Conservation (phyloP, 2,329 filamentous ascomycete genomes). For the Diplodia intermedia region DNA sequence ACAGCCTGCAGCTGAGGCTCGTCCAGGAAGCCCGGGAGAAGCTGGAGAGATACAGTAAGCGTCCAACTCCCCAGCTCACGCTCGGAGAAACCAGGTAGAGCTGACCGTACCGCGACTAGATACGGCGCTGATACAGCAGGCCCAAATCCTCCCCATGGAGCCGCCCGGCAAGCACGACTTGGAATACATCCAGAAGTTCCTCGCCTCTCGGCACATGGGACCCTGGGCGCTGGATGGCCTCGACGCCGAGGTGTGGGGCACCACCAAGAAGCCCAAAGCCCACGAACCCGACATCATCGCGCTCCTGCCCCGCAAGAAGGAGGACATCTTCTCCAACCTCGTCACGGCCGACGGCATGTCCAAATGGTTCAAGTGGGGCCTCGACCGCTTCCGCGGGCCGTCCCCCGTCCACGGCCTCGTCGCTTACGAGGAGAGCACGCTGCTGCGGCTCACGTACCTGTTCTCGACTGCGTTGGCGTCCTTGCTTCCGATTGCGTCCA, state of each 20-base stretch:
- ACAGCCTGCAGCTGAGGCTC: not conserved
- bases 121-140: conserved; percentile 31
- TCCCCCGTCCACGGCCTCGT: not conserved
- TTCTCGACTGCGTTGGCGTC: not conserved
- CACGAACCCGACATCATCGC: not conserved
- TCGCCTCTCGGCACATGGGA: conserved; percentile 23
- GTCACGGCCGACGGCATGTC: not conserved
- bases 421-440: not conserved
- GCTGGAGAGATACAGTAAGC: conserved; percentile 16
- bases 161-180: conserved; percentile 33
- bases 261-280: not conserved
- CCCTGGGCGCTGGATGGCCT: not conserved
- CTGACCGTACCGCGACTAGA: not conserved
- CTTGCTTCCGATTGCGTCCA: conserved; percentile 1
- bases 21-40: not conserved
- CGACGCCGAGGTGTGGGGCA: not conserved
- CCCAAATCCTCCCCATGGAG: conserved; percentile 18
- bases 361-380: not conserved
- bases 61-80: not conserved
- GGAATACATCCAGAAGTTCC: conserved; percentile 33
- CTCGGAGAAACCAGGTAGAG: too few relatives aligned
- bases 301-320: not conserved
- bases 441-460: not conserved
- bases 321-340: conserved; percentile 2
- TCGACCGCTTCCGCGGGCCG: not conserved